Conservation (phyloP, 164 flowering plant species). For the Berberis thunbergii region DNA sequence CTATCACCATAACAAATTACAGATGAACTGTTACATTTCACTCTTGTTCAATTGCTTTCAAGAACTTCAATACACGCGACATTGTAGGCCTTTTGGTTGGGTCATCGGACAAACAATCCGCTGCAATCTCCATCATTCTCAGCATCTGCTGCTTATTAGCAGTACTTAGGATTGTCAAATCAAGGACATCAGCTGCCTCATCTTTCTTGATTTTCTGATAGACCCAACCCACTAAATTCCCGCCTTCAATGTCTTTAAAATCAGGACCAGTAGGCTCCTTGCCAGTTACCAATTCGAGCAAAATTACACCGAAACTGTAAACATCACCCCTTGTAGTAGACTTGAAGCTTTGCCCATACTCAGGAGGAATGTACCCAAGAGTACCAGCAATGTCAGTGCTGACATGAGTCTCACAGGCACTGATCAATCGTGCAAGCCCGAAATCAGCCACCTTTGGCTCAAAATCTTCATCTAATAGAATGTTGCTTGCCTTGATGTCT, state of each 20-base stretch:
- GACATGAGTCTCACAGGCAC: constrained; percentile 79
- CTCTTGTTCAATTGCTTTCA: constrained; percentile 36
- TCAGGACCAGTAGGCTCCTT: constrained; percentile 79
- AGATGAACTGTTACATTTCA: background rate
- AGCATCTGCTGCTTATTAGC: constrained; percentile 52
- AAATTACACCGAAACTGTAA: constrained; percentile 73
- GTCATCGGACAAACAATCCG: constrained; percentile 44
- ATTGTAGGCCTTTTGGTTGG: constrained; percentile 63
- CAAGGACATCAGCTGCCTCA: constrained; percentile 49
- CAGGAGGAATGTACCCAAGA: constrained; percentile 82
- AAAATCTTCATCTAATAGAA: constrained; percentile 53
- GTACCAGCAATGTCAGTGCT: constrained; percentile 83
- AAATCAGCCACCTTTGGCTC: constrained; percentile 79
- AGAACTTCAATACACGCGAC: constrained; percentile 46
- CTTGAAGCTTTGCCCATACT: constrained; percentile 71
- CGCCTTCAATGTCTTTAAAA: constrained; percentile 70
- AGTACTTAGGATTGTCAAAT: constrained; percentile 28
- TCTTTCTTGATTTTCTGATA: constrained; percentile 46
- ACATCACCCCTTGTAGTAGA: constrained; percentile 70
- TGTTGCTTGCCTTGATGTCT: constrained; percentile 77
- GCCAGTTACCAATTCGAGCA: constrained; percentile 72
- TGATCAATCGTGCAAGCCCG: constrained; percentile 68
- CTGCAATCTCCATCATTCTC: constrained; percentile 42
- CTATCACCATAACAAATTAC: background rate
- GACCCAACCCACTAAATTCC: constrained; percentile 80